Evolutionary conservation across 352 stramenopile species (phyloP), one percentile per base, ranked within the genome.

Genomic region (Globisporangium barbulae): DNA sequence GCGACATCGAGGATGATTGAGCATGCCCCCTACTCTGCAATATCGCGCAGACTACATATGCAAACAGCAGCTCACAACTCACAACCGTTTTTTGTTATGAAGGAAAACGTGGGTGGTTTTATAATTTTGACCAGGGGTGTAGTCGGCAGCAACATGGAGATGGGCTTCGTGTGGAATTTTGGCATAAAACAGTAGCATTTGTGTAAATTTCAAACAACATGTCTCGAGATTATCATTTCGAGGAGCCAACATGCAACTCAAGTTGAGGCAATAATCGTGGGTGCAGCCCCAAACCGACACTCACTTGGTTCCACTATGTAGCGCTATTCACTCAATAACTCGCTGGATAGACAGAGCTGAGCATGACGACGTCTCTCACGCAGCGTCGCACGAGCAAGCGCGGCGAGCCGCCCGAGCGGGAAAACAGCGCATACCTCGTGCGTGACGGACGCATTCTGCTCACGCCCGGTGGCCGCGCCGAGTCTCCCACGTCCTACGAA

Each of bases 401-500:
- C 17, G 48, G 37, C 22, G 59, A 54, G 41, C 31, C 10, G 17
- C 35, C n/a, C 22, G 12, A 53, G 12, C 39, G 61, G 17, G 22
- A 25, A 10, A 31, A 57, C 31, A 45, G 31, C n/a, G 49, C 52
- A 19, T 68, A 61, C 39, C 64, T 68, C 21, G 60, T 69, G 50
- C 61, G 28, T 13, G 73, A 84, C 63, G 74, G 71, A 30, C 73
- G 64, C 53, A 78, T 81, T 50, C 28, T 78, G 31, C 68, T 80
- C 13, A 81, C 76, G 48, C 76, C 76, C 15, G 68, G 63, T 15
- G 62, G 52, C 25, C 65, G n/a, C 19, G 17, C 53, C n/a, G 61
- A 69, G 21, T 60, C 50, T 25, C 53, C 63, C 15, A 61, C 54
- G 30, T 37, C 63, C 6, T 85, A 81, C 61, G 74, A 78, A 39